phyloP scores from a whole-genome alignment of 768 basidiomycete genomes.

The Rhodosporidiobolus sp. region DNA sequence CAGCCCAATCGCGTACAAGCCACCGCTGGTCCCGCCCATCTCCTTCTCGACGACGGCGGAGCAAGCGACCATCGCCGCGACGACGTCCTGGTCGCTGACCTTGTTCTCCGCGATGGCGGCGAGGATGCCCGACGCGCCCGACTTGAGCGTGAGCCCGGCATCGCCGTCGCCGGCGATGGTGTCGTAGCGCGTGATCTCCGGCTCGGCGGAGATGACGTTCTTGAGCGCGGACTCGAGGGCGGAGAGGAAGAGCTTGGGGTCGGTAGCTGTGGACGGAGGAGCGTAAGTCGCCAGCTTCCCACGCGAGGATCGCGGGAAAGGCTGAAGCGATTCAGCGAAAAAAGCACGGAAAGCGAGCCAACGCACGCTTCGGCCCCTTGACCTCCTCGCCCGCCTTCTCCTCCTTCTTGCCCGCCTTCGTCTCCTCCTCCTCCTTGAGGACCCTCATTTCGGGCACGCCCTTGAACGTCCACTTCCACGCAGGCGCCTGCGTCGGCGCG shows the following conservation, averaged over 20 bases:
- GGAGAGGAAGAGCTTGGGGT: conserved; percentile 39
- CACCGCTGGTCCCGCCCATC: conserved; percentile 44
- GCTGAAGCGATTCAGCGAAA: too few relatives aligned
- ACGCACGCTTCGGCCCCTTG: conserved; percentile 34
- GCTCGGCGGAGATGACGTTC: conserved; percentile 70
- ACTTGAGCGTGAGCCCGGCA: conserved; percentile 62
- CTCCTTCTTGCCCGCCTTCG: conserved; percentile 12
- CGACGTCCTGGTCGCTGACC: conserved; percentile 33
- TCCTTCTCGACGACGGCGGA: conserved; percentile 43
- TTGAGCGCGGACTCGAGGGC: conserved; percentile 50
- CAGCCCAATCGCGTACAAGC: conserved; percentile 43
- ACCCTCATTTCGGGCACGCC: conserved; percentile 30
- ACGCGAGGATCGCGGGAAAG: neutral
- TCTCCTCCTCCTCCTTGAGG: neutral
- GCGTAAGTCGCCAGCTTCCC: too few relatives aligned
- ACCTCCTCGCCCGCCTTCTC: conserved; percentile 6
- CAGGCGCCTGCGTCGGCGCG: conserved; percentile 42
- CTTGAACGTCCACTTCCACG: conserved; percentile 41
- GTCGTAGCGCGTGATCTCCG: conserved; percentile 88
- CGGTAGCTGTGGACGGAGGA: conserved; percentile 7
- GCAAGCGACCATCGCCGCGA: conserved; percentile 36
- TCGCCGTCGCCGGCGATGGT: conserved; percentile 87
- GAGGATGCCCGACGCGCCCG: conserved; percentile 55
- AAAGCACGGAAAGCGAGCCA: too few relatives aligned
- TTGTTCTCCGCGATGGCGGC: conserved; percentile 22